A percentile compares a stretch with the other conserved stretches of the same genome.
phyloP scores from a whole-genome alignment of 331 rosid species.

The Rosa hybrid region DNA sequence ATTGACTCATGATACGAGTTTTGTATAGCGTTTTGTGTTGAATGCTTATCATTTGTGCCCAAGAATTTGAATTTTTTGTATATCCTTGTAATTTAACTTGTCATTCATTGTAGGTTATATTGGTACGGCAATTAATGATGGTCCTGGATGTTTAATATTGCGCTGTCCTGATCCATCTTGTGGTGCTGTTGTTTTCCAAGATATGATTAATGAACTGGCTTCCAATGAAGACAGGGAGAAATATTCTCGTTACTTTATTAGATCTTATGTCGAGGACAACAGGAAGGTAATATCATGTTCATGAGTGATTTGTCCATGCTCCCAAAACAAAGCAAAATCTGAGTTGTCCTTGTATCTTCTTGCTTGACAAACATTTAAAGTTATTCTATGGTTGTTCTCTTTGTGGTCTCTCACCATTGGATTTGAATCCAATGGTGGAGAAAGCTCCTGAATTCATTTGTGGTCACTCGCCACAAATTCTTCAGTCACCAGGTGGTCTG shows the following conservation, averaged over 20 bases:
- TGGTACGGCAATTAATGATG: constrained; percentile 82
- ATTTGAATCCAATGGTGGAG: neutral
- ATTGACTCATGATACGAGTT: neutral
- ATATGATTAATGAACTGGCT: constrained; percentile 64
- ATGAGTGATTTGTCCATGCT: neutral
- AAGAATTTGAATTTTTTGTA: neutral
- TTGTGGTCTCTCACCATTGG: neutral
- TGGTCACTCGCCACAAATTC: neutral
- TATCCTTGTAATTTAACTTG: neutral
- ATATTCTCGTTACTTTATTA: constrained; percentile 71
- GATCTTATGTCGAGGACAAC: constrained; percentile 93
- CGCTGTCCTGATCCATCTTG: constrained; percentile 96
- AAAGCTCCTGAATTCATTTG: neutral
- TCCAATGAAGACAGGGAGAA: constrained; percentile 64
- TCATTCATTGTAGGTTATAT: constrained; percentile 53
- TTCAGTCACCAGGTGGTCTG: neutral
- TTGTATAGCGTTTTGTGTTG: neutral
- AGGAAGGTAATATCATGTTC: constrained; percentile 51
- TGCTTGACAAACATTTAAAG: constrained; percentile 5
- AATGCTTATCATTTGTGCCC: neutral
- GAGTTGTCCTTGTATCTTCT: constrained; percentile 1
- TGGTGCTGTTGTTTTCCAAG: constrained; percentile 78
- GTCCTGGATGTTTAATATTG: constrained; percentile 93
- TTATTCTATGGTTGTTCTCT: neutral
- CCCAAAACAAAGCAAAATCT: neutral